phyloP scores from a whole-genome alignment of 345 rosid species.

The Eucalyptus curtisii region DNA sequence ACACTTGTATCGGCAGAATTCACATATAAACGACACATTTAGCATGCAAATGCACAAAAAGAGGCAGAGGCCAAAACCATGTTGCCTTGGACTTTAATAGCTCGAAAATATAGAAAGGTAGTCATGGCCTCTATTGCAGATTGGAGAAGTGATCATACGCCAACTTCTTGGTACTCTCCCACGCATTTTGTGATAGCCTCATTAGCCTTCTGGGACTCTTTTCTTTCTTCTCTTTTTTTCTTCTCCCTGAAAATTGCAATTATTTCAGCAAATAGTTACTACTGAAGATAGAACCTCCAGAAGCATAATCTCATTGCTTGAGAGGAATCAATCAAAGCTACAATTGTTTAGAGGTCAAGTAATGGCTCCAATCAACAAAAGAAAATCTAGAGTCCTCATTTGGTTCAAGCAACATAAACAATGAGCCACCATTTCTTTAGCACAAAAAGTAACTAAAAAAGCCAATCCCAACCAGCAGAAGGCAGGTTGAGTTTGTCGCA shows the following conservation, averaged over 20 bases:
- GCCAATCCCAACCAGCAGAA: neutral
- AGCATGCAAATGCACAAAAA: neutral
- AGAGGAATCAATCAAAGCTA: neutral
- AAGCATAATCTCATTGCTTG: neutral
- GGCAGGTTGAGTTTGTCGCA: neutral
- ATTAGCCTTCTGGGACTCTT: constrained; percentile 61
- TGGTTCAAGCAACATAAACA: neutral
- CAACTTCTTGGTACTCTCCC: constrained; percentile 30
- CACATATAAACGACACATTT: neutral
- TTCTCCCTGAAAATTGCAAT: constrained; percentile 56
- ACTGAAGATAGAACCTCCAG: neutral
- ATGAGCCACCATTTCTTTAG: neutral
- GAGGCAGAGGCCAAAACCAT: neutral
- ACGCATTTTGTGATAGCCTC: constrained; percentile 63
- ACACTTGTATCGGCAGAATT: neutral
- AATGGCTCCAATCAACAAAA: neutral
- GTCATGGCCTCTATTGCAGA: neutral
- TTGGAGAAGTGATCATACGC: neutral
- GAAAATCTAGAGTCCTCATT: neutral
- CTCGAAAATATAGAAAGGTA: neutral
- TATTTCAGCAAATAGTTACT: neutral
- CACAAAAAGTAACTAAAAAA: neutral
- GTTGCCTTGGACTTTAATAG: neutral
- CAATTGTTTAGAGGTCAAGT: neutral
- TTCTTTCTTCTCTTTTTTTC: constrained; percentile 75